Percentiles rank a stretch among this genome's conserved stretches.
These are phyloP conservation scores for Epichloe uncinata DNA, from an alignment of 2,329 filamentous ascomycete genomes.

Conservation along the genomic window DNA sequence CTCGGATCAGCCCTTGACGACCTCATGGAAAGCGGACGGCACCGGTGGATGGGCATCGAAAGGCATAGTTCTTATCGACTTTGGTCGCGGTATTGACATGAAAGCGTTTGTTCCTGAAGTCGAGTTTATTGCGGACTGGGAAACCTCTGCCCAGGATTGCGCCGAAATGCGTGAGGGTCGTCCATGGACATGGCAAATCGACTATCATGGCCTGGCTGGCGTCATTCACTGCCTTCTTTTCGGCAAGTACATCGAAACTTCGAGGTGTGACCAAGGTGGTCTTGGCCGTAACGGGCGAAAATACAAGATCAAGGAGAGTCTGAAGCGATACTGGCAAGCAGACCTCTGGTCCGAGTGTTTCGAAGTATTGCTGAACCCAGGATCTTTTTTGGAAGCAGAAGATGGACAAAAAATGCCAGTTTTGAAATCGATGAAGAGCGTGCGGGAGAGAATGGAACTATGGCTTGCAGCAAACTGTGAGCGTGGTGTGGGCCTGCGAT, in stretches of 20 bases:
- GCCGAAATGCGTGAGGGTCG: constrained; percentile 88
- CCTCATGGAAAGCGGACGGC: constrained; percentile 61
- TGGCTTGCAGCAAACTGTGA: constrained; percentile 77
- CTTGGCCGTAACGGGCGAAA: constrained; percentile 48
- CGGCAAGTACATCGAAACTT: constrained; percentile 85
- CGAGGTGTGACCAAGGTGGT: constrained; percentile 39
- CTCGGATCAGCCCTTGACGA: constrained; percentile 34
- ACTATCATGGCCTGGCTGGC: constrained; percentile 86
- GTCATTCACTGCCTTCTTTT: constrained; percentile 83
- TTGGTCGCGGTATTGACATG: constrained; percentile 92
- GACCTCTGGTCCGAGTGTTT: constrained; percentile 81
- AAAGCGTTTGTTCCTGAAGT: constrained; percentile 62
- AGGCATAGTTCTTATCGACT: constrained; percentile 82
- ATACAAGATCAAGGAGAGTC: constrained; percentile 66
- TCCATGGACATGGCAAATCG: constrained; percentile 95
- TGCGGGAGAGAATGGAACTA: constrained; percentile 68
- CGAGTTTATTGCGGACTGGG: constrained; percentile 88
- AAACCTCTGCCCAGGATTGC: constrained; percentile 75
- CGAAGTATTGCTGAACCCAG: constrained; percentile 74
- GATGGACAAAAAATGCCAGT: constrained; percentile 59
- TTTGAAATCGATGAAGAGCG: constrained; percentile 50
- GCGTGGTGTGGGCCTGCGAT: constrained; percentile 62
- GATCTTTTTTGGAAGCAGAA: constrained; percentile 49
- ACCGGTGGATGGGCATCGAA: constrained; percentile 65
- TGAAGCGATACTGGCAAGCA: constrained; percentile 95